phyloP scores from a whole-genome alignment of 2,329 filamentous ascomycete species.

The Trichoderma harzianum region DNA sequence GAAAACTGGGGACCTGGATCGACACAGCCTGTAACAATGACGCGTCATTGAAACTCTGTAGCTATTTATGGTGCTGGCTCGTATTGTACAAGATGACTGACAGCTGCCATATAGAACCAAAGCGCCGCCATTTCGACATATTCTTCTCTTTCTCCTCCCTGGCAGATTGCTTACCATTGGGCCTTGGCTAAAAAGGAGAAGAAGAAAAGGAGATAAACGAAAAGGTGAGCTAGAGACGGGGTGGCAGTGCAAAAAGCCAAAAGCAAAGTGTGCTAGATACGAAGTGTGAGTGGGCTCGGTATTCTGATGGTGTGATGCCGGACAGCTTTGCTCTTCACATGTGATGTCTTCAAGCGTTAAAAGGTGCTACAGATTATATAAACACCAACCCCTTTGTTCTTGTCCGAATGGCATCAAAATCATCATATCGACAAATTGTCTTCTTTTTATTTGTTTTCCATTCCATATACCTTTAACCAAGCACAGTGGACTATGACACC shows the following conservation, averaged over 20 bases:
- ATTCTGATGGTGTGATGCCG: background rate
- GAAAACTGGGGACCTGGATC: background rate
- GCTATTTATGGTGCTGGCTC: background rate
- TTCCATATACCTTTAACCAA: background rate
- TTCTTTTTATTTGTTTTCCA: background rate
- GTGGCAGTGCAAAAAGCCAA: background rate
- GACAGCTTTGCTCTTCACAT: background rate
- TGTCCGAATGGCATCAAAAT: background rate
- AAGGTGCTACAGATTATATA: background rate
- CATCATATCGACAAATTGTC: background rate
- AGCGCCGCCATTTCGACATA: background rate
- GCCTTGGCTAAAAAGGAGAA: background rate
- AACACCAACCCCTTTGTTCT: background rate
- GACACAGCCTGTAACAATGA: background rate
- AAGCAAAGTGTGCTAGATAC: background rate
- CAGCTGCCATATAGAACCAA: background rate
- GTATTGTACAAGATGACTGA: background rate
- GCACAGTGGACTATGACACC: background rate
- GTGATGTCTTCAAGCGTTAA: background rate
- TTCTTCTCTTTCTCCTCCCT: background rate
- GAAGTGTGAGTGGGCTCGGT: constrained; percentile 11
- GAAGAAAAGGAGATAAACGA: background rate
- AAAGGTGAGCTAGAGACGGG: background rate
- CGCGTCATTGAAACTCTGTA: background rate
- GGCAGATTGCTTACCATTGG: background rate